Evolutionary conservation across 192 early-diverging fungal species (phyloP).

Genomic region (Backusella morwellensis): DNA sequence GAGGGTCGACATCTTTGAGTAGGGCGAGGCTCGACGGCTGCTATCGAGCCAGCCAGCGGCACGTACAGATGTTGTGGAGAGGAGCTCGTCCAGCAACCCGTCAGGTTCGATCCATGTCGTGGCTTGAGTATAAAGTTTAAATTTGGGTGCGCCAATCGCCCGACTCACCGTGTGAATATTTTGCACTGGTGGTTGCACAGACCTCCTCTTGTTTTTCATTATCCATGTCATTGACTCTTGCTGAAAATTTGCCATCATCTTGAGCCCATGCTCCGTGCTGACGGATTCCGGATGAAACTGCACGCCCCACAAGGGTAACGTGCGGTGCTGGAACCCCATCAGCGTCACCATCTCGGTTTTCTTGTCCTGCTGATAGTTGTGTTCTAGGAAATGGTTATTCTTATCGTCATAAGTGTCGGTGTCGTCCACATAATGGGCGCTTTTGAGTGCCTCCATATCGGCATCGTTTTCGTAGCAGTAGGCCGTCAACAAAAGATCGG

Average conservation of each 20-base stretch:
- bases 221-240: constrained; percentile 46
- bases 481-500: constrained; percentile 58
- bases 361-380: background rate
- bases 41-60: constrained; percentile 62
- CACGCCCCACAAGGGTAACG: constrained; percentile 78
- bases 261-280: constrained; percentile 74
- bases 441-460: constrained; percentile 32
- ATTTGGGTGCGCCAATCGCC: background rate
- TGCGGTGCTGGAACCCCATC: constrained; percentile 78
- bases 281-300: constrained; percentile 98
- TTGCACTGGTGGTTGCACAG: background rate
- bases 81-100: constrained; percentile 20
- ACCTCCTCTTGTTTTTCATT: background rate
- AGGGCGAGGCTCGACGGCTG: constrained; percentile 37
- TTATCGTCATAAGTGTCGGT: constrained; percentile 2
- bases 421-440: constrained; percentile 18
- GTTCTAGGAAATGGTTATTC: constrained; percentile 18
- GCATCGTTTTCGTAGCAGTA: constrained; percentile 51
- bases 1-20: constrained; percentile 24
- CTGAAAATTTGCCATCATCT: constrained; percentile 75
- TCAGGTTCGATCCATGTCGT: constrained; percentile 25
- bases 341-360: constrained; percentile 45
- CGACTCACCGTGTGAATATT: background rate
- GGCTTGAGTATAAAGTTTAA: constrained; percentile 1
- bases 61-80: background rate